Percentiles rank a stretch among this genome's conserved stretches.
phyloP scores from a whole-genome alignment of 805 yeast species.

The Pichia manshurica region DNA sequence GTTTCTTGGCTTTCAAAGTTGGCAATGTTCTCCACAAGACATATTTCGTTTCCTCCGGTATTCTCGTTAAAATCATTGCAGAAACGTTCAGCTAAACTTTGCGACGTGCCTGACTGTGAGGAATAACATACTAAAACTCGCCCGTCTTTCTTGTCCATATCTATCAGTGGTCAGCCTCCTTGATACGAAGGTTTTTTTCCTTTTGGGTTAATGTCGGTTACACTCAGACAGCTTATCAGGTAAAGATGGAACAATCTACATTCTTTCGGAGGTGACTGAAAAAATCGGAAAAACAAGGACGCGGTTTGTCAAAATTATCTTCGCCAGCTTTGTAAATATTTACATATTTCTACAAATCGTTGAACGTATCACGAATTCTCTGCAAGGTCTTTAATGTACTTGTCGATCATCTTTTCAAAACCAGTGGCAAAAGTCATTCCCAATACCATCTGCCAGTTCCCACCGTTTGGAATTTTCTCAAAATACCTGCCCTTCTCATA shows the following conservation, averaged over 20 bases:
- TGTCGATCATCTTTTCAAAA: conserved; percentile 31
- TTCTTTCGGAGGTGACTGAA: no score
- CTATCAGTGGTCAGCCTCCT: no score
- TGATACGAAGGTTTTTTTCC: no score
- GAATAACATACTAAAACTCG: conserved; percentile 60
- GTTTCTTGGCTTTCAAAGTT: background rate
- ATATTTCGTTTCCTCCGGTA: background rate
- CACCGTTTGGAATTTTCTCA: conserved; percentile 34
- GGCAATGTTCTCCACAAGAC: background rate
- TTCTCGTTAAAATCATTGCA: conserved; percentile 21
- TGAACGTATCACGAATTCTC: background rate
- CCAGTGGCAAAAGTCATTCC: conserved; percentile 52
- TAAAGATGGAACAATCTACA: no score
- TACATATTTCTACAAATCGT: no score
- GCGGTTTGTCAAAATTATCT: no score
- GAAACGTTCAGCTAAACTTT: conserved; percentile 57
- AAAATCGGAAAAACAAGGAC: no score
- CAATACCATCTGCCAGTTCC: conserved; percentile 50
- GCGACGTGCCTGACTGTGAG: conserved; percentile 94
- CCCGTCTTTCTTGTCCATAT: background rate
- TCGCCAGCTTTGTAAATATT: no score
- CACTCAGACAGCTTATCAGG: no score
- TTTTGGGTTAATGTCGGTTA: no score
- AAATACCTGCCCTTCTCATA: conserved; percentile 40
- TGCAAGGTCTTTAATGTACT: conserved; percentile 13